These are phyloP conservation scores for Yamadazyma aaseri DNA, from an alignment of 1,139 yeast species.

Conservation along the genomic window DNA sequence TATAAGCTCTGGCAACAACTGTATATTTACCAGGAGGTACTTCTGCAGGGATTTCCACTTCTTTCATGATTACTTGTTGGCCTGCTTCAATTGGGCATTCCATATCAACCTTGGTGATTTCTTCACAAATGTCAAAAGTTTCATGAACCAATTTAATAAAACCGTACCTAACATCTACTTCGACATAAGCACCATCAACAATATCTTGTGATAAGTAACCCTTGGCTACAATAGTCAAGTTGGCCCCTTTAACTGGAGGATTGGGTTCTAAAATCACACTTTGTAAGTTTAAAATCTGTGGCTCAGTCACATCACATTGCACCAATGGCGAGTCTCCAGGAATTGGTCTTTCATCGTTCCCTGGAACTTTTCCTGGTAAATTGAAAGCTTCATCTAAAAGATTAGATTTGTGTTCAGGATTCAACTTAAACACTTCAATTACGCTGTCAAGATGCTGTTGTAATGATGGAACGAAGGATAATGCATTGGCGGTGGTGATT, in stretches of 20 bases:
- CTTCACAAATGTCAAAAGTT: constrained; percentile 88
- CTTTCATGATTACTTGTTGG: constrained; percentile 58
- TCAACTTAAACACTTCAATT: constrained; percentile 20
- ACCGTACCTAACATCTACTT: constrained; percentile 89
- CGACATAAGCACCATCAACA: constrained; percentile 85
- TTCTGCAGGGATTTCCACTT: constrained; percentile 83
- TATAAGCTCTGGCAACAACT: constrained; percentile 86
- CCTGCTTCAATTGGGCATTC: constrained; percentile 81
- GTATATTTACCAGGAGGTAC: constrained; percentile 94
- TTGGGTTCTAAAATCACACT: constrained; percentile 69
- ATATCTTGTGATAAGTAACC: constrained; percentile 61
- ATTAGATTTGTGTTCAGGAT: constrained; percentile 4
- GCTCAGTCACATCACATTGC: constrained; percentile 64
- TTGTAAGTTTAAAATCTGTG: constrained; percentile 64
- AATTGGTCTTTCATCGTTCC: constrained; percentile 56
- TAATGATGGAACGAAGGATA: constrained; percentile 23
- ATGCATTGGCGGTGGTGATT: constrained; percentile 19
- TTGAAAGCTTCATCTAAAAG: constrained; percentile 7
- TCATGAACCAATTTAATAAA: constrained; percentile 83
- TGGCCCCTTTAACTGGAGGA: constrained; percentile 82
- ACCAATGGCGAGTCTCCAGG: constrained; percentile 89
- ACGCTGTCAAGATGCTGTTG: constrained; percentile 20
- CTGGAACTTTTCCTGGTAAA: constrained; percentile 18
- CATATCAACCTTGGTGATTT: constrained; percentile 75
- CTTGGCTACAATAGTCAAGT: constrained; percentile 72